These are phyloP conservation scores for Toxicodendron radicans DNA, from an alignment of 345 rosid species.

Conservation along the genomic window DNA sequence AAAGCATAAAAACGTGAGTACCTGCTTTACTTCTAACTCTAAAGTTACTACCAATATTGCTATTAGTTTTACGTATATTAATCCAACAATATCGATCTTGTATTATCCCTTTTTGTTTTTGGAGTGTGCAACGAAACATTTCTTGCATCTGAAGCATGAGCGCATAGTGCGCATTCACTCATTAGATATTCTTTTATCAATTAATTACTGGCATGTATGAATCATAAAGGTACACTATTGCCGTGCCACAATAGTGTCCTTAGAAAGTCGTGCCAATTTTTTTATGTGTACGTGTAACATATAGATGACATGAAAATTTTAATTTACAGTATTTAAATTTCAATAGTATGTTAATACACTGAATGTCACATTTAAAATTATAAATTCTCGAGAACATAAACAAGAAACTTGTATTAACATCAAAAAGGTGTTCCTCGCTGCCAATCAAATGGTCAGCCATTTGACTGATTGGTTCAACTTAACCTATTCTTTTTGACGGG, in stretches of 20 bases:
- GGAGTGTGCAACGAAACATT: neutral
- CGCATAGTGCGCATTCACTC: slow-evolving; percentile 22
- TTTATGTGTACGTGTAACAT: too few species aligned
- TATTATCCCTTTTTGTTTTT: too few species aligned
- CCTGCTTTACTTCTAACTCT: slow-evolving; percentile 44
- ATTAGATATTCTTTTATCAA: slow-evolving; percentile 17
- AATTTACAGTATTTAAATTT: too few species aligned
- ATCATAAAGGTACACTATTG: slow-evolving; percentile 21
- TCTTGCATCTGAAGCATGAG: slow-evolving; percentile 33
- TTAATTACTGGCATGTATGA: slow-evolving; percentile 5
- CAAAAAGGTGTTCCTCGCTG: neutral
- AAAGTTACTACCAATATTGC: slow-evolving; percentile 19
- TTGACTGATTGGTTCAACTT: neutral
- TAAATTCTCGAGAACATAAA: too few species aligned
- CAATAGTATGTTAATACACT: too few species aligned
- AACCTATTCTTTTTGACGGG: neutral
- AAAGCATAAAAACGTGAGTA: too few species aligned
- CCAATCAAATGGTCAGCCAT: neutral
- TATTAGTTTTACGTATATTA: neutral
- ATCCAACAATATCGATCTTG: neutral
- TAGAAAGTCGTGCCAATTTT: too few species aligned
- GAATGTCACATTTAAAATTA: too few species aligned
- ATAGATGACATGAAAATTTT: too few species aligned
- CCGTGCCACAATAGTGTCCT: neutral
- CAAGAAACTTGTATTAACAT: too few species aligned